These are phyloP conservation scores for Aspergillus sclerotiicarbonarius DNA, from an alignment of 495 filamentous ascomycete genomes.

Conservation along the genomic window DNA sequence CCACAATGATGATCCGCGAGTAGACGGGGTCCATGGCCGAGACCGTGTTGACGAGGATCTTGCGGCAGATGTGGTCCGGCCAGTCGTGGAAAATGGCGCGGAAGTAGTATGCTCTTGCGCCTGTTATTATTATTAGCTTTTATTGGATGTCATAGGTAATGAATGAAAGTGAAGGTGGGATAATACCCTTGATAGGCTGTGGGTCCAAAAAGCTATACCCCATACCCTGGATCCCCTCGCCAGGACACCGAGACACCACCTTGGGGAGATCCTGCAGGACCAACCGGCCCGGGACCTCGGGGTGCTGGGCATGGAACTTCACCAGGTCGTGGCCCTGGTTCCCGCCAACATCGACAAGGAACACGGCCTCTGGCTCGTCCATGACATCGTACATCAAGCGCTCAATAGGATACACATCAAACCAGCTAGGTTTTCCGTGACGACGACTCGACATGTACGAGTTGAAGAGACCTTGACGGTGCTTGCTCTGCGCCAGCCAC, in stretches of 20 bases:
- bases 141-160: neutral
- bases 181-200: conserved; percentile 31
- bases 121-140: conserved; percentile 14
- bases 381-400: conserved; percentile 20
- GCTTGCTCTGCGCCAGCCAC: conserved; percentile 31
- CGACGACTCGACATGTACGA: conserved; percentile 42
- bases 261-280: conserved; percentile 36
- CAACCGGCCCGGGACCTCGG: conserved; percentile 23
- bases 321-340: conserved; percentile 42
- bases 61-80: conserved; percentile 38
- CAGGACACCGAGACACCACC: conserved; percentile 22
- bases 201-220: conserved; percentile 34
- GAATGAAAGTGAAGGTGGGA: neutral
- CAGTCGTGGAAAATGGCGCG: conserved; percentile 49
- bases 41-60: conserved; percentile 36
- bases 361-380: conserved; percentile 28
- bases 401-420: conserved; percentile 36
- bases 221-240: conserved; percentile 30
- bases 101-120: conserved; percentile 41
- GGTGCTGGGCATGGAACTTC: conserved; percentile 22
- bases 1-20: conserved; percentile 39
- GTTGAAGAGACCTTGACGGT: conserved; percentile 37
- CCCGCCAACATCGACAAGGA: conserved; percentile 43
- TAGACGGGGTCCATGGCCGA: conserved; percentile 35
- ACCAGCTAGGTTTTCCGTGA: conserved; percentile 35